Evolutionary conservation across 441 rosid genomes (phyloP).

Genomic region (Mallotus repandus): DNA sequence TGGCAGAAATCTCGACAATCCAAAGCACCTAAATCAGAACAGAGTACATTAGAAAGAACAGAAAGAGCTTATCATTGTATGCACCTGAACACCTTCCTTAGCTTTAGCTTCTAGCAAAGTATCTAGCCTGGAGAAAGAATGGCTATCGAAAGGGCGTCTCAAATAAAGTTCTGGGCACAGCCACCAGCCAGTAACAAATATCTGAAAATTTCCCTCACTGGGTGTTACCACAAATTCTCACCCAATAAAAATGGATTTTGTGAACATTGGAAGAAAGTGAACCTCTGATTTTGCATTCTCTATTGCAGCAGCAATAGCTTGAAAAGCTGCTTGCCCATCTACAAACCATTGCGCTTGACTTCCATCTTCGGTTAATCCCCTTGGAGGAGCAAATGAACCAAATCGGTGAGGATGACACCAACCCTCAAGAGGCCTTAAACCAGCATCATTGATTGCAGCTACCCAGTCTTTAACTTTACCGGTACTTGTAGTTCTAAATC

Average conservation of each 20-base stretch:
- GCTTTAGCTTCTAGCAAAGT: conserved; percentile 90
- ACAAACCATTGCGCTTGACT: conserved; percentile 97
- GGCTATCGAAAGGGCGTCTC: conserved; percentile 73
- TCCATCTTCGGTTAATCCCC: conserved; percentile 93
- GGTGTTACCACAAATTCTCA: background rate
- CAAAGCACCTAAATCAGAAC: background rate
- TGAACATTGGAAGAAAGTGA: conserved; percentile 26
- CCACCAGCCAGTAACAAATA: conserved; percentile 99
- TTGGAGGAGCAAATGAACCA: conserved; percentile 94
- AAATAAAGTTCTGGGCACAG: conserved; percentile 95
- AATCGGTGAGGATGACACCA: conserved; percentile 99
- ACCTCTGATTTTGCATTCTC: conserved; percentile 98
- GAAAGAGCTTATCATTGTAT: conserved; percentile 6
- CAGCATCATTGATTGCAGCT: conserved; percentile 90
- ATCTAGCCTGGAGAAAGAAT: conserved; percentile 83
- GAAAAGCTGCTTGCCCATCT: conserved; percentile 92
- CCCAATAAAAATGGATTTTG: background rate
- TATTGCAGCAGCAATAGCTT: conserved; percentile 84
- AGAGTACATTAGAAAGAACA: background rate
- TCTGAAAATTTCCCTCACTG: conserved; percentile 48
- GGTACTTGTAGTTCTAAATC: conserved; percentile 64
- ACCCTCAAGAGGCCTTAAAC: conserved; percentile 87
- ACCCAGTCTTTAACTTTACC: conserved; percentile 93
- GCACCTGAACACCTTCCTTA: conserved; percentile 97
- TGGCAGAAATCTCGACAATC: background rate